phyloP scores from a whole-genome alignment of 176 grass and related monocot species.

The Bothriochloa decipiens region DNA sequence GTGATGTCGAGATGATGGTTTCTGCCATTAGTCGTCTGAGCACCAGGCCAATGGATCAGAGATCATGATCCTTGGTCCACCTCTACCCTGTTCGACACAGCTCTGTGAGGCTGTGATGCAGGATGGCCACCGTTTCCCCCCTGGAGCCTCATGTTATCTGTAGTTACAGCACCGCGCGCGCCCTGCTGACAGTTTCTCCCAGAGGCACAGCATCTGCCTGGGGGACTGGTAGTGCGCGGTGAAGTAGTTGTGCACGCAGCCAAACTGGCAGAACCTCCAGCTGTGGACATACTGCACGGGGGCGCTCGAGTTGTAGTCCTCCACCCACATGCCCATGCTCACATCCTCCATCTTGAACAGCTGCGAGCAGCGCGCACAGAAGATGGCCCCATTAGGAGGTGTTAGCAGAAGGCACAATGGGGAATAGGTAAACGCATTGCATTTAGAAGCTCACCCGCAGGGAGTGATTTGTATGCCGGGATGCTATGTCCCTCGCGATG shows the following conservation, averaged over 20 bases:
- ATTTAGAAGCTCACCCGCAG: slow-evolving; percentile 53
- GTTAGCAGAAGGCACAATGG: not conserved
- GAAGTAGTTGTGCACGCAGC: slow-evolving; percentile 78
- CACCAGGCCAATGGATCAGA: not conserved
- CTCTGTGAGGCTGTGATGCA: too few species aligned
- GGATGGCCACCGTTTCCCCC: not conserved
- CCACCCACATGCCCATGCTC: slow-evolving; percentile 99
- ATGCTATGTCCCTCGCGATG: slow-evolving; percentile 64
- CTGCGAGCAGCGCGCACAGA: slow-evolving; percentile 31
- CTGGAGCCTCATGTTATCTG: slow-evolving; percentile 47
- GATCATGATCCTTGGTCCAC: not conserved
- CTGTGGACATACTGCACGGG: slow-evolving; percentile 72
- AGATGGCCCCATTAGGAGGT: not conserved
- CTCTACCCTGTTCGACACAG: not conserved
- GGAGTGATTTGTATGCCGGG: slow-evolving; percentile 59
- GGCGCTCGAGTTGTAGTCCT: slow-evolving; percentile 70
- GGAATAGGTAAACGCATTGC: not conserved
- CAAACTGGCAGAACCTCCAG: slow-evolving; percentile 92
- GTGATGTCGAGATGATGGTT: not conserved
- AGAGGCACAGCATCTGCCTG: slow-evolving; percentile 82
- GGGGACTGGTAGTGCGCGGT: slow-evolving; percentile 95
- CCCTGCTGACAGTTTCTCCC: slow-evolving; percentile 66
- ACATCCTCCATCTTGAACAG: slow-evolving; percentile 99
- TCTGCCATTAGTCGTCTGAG: not conserved
- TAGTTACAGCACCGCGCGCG: slow-evolving; percentile 69